Base-by-base conservation (phyloP, 768 basidiomycete species). In the Amanita brunnescens region DNA sequence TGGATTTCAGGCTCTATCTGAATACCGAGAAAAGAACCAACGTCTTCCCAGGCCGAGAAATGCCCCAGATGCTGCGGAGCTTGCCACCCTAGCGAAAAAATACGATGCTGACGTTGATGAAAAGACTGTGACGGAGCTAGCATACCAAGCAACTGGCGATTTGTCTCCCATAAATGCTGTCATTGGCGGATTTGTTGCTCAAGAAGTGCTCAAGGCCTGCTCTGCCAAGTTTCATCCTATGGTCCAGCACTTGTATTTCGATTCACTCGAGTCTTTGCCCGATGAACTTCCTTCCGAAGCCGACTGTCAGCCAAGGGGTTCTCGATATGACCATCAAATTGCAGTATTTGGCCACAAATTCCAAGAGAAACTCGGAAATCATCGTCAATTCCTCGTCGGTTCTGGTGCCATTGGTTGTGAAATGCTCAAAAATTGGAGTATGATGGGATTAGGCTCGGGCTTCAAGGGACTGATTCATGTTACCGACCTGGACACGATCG, bases 401-500 rank as follows among this genome's bases (percentile, higher is more conserved):
- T 84, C 95, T n/a, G 96, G 96, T 40, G 96, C 96, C 32, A 98
- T 99, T 64, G 96, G 96, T 16, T 99, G 96, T 63, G 96, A 99
- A 71, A 98, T 98, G 96, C 71, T 99, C 61, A 99, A 99, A 76
- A 99, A 98, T 68, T 99, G 96, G 96, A 88, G 90, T 57, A 89
- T 98, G 91, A 95, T 98, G 78, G 96, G 96, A 54, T 72, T 99
- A 41, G 94, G 80, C 6, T 79, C 85, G 26, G 90, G 90, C 9
- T 73, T 79, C 13, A 74, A 82, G 37, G 96, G 90, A 8, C 69
- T 76, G 47, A 89, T 99, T 51, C 83, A 94, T 59, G 91, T 98
- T 51, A 98, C 96, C 5, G 96, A 99, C 67, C 68, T 99, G 60
- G 96, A 99, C 67, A 97, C 94, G 26, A 99, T 99, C 64, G 96